phyloP scores from a whole-genome alignment of 2,329 filamentous ascomycete species.

The Epichloe gansuensis region DNA sequence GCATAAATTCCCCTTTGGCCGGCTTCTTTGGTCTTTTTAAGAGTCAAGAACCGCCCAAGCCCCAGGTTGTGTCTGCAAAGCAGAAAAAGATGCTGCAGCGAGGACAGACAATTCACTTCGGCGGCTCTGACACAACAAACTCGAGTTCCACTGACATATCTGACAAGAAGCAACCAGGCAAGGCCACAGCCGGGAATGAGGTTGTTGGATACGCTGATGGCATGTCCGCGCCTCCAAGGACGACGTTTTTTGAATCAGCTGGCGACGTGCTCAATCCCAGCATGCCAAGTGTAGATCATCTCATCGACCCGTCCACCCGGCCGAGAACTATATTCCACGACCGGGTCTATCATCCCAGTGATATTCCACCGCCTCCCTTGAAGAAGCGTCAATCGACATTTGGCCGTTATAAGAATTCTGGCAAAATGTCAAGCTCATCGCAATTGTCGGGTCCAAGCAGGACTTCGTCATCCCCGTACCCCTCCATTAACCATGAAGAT shows the following conservation, averaged over 20 bases:
- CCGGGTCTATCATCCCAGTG: conserved; percentile 81
- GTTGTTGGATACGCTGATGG: conserved; percentile 29
- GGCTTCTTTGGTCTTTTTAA: conserved; percentile 66
- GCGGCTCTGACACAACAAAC: conserved; percentile 15
- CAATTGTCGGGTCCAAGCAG: conserved; percentile 15
- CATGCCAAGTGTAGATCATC: conserved; percentile 65
- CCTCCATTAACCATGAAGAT: conserved; percentile 27
- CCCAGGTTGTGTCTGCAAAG: conserved; percentile 40
- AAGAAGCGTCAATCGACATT: conserved; percentile 37
- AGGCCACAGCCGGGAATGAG: conserved; percentile 39
- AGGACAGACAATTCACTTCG: conserved; percentile 54
- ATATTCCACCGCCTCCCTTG: conserved; percentile 73
- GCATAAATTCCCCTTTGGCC: conserved; percentile 31
- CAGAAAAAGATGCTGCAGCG: conserved; percentile 60
- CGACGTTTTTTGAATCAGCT: conserved; percentile 89
- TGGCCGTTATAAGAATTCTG: conserved; percentile 18
- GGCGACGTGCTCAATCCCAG: conserved; percentile 87
- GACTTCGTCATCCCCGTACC: conserved; percentile 21
- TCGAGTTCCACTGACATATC: conserved; percentile 8
- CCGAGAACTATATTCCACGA: conserved; percentile 93
- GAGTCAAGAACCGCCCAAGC: conserved; percentile 37
- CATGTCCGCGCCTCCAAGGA: conserved; percentile 66
- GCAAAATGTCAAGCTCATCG: conserved; percentile 12
- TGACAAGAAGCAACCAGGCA: conserved; percentile 14
- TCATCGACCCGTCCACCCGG: conserved; percentile 70